A percentile compares a stretch with the other conserved stretches of the same genome.
phyloP scores from a whole-genome alignment of 179 eudicot species.

The Beta corolliflora region DNA sequence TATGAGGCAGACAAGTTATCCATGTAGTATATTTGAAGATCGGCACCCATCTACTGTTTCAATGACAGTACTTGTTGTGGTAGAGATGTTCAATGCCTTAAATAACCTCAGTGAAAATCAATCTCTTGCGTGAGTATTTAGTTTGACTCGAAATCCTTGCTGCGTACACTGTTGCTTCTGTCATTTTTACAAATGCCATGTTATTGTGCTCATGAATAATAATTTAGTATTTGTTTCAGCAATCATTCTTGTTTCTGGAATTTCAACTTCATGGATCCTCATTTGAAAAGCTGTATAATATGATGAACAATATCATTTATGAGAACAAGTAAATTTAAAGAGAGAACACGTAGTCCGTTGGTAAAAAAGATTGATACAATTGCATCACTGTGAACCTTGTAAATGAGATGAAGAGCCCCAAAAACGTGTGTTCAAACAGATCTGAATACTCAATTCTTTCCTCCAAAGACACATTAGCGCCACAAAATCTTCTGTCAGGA shows the following conservation, averaged over 20 bases:
- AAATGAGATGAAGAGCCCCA: background rate
- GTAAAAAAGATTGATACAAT: background rate
- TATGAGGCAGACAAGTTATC: constrained; percentile 72
- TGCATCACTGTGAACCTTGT: background rate
- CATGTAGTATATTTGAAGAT: constrained; percentile 84
- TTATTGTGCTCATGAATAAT: background rate
- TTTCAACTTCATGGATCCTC: background rate
- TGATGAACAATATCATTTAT: background rate
- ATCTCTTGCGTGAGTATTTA: constrained; percentile 81
- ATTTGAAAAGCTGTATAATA: background rate
- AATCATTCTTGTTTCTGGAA: background rate
- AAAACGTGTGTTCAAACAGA: background rate
- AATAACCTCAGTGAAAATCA: constrained; percentile 99
- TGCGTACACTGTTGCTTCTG: background rate
- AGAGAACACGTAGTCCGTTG: background rate
- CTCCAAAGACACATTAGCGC: background rate
- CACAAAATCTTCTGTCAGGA: background rate
- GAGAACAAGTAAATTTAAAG: background rate
- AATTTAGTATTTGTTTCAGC: background rate
- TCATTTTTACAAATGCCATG: background rate
- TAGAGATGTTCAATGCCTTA: constrained; percentile 98
- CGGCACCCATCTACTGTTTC: constrained; percentile 98
- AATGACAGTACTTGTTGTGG: constrained; percentile 99
- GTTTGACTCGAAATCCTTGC: constrained; percentile 10
- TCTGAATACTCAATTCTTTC: background rate